Base-by-base conservation (phyloP, 768 basidiomycete genomes). In the Butyriboletus loyo region DNA sequence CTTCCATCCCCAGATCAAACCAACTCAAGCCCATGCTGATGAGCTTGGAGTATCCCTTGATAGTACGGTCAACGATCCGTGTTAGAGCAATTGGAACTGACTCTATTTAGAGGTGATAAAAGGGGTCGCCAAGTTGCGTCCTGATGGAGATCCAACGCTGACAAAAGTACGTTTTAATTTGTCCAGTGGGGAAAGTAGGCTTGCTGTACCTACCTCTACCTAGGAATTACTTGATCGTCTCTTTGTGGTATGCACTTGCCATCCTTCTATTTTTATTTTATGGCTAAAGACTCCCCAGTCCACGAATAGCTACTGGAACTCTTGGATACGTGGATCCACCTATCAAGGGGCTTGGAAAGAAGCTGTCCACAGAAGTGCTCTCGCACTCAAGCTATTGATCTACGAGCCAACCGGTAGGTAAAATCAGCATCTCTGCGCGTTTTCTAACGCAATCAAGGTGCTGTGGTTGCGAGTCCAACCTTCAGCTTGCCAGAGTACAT, bases 301-400 rank as follows among this genome's bases (percentile, higher is more conserved):
- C 5, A 97, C 95, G 4, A 85, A 85, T 56, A 70, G 70, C 24
- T 97, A 89, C 67, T 98, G 94, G 94, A 84, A 84, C 55, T 73
- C 81, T 21, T 98, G 95, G 95, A 86, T 97, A 60, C 77, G 82
- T n/a, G 80, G 82, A 58, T 92, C 89, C 31, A 92, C 88, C 0
- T 99, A 99, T 69, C 80, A 79, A 14, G 97, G 96, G 0, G 82
- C 92, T 15, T 99, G 97, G 97, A 88, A 95, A 61, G 97, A 99
- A 68, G 86, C 89, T 2, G 94, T 98, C 6, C 84, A 92, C 63
- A 83, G 95, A 22, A 93, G 91, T 52, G 96, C 93, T 1, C 77
- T 98, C n/a, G 91, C 93, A 1, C 75, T 98, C 56, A 98, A 98
- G 71, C 78, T 97, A 51, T 76, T 98, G 55, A 93, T 94, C 40